These are phyloP conservation scores for Gracilaria domingensis DNA, from an alignment of 23 red algal species.

Conservation along the genomic window DNA sequence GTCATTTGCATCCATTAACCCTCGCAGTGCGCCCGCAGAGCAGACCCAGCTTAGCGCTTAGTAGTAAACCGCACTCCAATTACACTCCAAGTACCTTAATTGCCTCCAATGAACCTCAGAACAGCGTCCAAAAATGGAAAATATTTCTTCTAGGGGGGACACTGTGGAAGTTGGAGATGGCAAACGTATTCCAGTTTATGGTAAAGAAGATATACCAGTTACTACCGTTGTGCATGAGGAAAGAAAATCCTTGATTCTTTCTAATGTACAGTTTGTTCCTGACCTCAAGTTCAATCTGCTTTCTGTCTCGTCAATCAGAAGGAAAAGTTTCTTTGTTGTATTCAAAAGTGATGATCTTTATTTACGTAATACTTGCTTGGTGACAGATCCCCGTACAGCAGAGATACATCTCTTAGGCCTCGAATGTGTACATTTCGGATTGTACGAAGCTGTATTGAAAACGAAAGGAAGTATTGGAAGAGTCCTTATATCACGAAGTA, in stretches of 20 bases:
- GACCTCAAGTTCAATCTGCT: conserved; percentile 12
- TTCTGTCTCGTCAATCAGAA: neutral
- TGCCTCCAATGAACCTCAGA: no score
- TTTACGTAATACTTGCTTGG: neutral
- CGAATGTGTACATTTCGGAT: neutral
- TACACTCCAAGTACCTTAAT: no score
- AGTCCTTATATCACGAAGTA: neutral
- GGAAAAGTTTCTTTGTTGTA: neutral
- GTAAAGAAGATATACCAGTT: neutral
- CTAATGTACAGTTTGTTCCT: conserved; percentile 12
- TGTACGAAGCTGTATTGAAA: no score
- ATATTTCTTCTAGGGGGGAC: no score
- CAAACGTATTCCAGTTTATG: neutral
- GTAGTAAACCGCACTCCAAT: no score
- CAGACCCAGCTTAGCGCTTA: no score
- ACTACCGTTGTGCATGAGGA: no score
- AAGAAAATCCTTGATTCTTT: neutral
- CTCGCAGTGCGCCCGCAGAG: no score
- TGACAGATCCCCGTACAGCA: no score
- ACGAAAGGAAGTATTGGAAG: neutral
- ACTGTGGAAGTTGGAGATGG: conserved; percentile 47
- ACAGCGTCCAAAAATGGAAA: no score
- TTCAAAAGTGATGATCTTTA: neutral
- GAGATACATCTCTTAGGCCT: no score
- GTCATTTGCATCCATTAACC: no score